Evolutionary conservation across 176 grass and related monocot genomes (phyloP).

Genomic region (Carex pumila): DNA sequence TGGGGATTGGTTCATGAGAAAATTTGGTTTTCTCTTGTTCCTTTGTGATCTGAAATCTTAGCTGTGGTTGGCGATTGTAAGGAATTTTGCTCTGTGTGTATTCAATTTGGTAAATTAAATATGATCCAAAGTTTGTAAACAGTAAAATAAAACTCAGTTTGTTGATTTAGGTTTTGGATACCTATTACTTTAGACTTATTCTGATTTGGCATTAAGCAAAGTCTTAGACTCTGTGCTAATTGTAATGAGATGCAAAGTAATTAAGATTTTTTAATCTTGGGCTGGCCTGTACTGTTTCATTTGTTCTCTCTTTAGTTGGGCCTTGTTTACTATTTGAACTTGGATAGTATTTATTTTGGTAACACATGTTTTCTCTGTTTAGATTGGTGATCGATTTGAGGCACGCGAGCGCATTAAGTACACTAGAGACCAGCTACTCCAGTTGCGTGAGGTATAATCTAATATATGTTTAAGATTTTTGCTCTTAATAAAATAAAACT

Average conservation of each 20-base stretch:
- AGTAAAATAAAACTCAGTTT: not conserved
- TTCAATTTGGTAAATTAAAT: not conserved
- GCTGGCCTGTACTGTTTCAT: not conserved
- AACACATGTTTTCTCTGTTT: not conserved
- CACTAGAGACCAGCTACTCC: slow-evolving; percentile 82
- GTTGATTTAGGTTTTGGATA: not conserved
- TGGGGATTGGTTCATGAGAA: slow-evolving; percentile 11
- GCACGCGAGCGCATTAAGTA: slow-evolving; percentile 50
- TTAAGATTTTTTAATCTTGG: not conserved
- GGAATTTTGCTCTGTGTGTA: not conserved
- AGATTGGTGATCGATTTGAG: slow-evolving; percentile 76
- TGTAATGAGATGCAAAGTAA: not conserved
- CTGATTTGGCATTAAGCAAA: not conserved
- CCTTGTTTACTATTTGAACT: not conserved
- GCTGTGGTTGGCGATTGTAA: not conserved
- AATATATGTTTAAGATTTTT: not conserved
- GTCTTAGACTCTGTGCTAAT: not conserved
- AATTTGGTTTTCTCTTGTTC: not conserved
- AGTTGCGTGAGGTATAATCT: slow-evolving; percentile 54
- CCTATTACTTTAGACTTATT: not conserved
- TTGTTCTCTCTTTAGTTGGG: not conserved
- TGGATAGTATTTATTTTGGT: slow-evolving; percentile 12
- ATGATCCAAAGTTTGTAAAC: not conserved
- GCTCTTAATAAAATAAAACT: not conserved
- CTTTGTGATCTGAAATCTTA: not conserved